phyloP scores from a whole-genome alignment of 805 yeast species.

The Kazachstania taianensis region DNA sequence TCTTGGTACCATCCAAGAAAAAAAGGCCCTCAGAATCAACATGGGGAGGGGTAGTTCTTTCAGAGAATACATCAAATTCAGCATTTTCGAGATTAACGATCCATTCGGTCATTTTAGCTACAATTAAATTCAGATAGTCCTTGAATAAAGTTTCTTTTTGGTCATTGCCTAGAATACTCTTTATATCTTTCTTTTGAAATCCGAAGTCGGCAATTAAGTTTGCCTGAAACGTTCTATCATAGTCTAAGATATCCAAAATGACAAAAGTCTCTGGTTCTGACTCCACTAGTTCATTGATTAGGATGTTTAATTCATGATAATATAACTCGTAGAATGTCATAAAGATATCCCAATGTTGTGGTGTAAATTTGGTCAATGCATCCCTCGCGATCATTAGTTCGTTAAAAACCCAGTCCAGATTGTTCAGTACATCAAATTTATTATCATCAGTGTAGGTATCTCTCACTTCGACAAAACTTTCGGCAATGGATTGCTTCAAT shows the following conservation, averaged over 20 bases:
- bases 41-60: constrained; percentile 67
- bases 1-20: constrained; percentile 68
- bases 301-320: constrained; percentile 51
- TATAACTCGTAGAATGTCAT: constrained; percentile 52
- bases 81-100: constrained; percentile 54
- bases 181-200: constrained; percentile 35
- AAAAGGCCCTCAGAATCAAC: constrained; percentile 51
- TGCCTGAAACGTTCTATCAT: constrained; percentile 57
- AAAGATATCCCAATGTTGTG: constrained; percentile 65
- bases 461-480: constrained; percentile 54
- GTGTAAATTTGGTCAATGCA: constrained; percentile 51
- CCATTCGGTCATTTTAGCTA: constrained; percentile 79
- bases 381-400: constrained; percentile 61
- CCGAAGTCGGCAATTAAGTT: constrained; percentile 43
- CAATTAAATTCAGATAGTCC: constrained; percentile 67
- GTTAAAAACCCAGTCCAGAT: constrained; percentile 74
- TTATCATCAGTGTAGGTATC: constrained; percentile 38
- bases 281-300: constrained; percentile 54
- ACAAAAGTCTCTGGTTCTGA: constrained; percentile 72
- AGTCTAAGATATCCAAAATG: constrained; percentile 63
- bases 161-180: constrained; percentile 58
- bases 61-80: constrained; percentile 54
- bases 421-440: constrained; percentile 51
- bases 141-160: constrained; percentile 62
- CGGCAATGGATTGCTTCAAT: constrained; percentile 49